Conservation (phyloP, 306 rosid species). For the Quercus parvula region DNA sequence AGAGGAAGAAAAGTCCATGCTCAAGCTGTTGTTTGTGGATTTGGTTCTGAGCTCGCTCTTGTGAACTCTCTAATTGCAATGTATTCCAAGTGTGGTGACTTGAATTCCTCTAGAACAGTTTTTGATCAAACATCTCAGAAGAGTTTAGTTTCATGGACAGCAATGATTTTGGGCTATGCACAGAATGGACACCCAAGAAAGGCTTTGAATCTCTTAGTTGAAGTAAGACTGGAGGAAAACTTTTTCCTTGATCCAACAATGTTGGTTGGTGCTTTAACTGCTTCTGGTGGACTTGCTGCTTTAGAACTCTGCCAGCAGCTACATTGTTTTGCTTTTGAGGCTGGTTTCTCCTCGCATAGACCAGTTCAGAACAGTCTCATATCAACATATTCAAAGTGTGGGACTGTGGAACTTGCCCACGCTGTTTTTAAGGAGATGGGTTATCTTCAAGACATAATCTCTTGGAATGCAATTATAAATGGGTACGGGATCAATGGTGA, state of each 20-base stretch:
- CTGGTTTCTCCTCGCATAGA: background rate
- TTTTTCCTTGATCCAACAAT: conserved; percentile 7
- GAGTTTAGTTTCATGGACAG: conserved; percentile 10
- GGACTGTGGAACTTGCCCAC: background rate
- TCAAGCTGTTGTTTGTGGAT: background rate
- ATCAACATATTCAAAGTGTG: conserved; percentile 16
- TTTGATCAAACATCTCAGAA: conserved; percentile 7
- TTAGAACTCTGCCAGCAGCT: conserved; percentile 16
- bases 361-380: conserved; percentile 8
- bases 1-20: conserved; percentile 14
- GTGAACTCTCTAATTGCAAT: conserved; percentile 10
- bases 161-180: conserved; percentile 7
- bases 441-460: conserved; percentile 4
- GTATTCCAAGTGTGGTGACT: conserved; percentile 1
- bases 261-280: conserved; percentile 7
- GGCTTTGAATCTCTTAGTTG: conserved; percentile 1
- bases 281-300: conserved; percentile 11
- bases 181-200: background rate
- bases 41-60: conserved; percentile 8
- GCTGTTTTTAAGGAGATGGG: conserved; percentile 10
- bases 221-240: conserved; percentile 4
- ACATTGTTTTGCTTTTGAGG: conserved; percentile 11
- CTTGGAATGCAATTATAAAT: conserved; percentile 11
- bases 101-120: background rate
- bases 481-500: conserved; percentile 7